Percentiles rank a stretch among this genome's conserved stretches.
phyloP scores from a whole-genome alignment of 371 early-diverging fungal species.

The Mortierella sp. region DNA sequence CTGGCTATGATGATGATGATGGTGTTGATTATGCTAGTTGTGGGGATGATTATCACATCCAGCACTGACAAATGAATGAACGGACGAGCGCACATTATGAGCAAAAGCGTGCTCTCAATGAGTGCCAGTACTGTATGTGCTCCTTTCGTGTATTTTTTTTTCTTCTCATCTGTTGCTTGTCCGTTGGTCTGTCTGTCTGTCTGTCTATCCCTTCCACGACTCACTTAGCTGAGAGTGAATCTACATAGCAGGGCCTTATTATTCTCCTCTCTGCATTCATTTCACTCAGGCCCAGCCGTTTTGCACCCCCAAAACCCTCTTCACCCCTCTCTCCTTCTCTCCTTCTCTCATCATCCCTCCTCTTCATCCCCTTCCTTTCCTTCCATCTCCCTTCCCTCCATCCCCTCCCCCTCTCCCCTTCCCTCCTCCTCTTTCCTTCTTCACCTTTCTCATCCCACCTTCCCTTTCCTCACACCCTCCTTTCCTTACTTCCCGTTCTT shows the following conservation, averaged over 20 bases:
- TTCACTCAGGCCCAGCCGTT: background rate
- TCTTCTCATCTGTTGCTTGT: no score
- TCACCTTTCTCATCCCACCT: background rate
- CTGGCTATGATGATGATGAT: background rate
- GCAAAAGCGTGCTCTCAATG: background rate
- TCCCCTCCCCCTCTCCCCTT: background rate
- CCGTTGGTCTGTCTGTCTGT: no score
- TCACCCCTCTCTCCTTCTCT: background rate
- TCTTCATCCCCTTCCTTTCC: background rate
- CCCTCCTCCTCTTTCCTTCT: background rate
- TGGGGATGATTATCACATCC: background rate
- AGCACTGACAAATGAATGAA: background rate
- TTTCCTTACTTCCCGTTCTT: background rate
- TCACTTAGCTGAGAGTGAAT: no score
- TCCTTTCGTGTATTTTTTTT: no score
- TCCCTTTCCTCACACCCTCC: background rate
- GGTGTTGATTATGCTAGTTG: background rate
- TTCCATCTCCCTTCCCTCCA: background rate
- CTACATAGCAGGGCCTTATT: no score
- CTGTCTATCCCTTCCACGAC: no score
- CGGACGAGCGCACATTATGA: background rate
- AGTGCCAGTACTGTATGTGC: no score
- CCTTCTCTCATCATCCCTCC: background rate
- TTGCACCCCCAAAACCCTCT: slow-evolving; percentile 9
- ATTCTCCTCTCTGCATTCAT: background rate